Percentiles rank a stretch among this genome's conserved stretches.
Evolutionary conservation across 805 yeast species (phyloP).

Genomic region (Suhomyces sp.): DNA sequence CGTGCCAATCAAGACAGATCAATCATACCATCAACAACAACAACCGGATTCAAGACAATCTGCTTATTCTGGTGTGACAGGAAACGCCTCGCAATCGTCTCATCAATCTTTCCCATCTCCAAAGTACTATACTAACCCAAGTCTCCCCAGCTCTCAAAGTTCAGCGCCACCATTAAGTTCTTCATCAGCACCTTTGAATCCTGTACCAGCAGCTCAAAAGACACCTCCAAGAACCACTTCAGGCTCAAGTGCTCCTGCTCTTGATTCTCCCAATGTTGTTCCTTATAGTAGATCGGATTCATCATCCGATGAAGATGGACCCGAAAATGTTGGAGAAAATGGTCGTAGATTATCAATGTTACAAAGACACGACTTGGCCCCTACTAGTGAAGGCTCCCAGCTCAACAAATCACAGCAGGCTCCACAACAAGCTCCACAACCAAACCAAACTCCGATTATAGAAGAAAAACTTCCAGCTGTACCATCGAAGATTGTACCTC

Average conservation of each 20-base stretch:
- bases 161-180: conserved; percentile 1
- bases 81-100: background rate
- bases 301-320: conserved; percentile 31
- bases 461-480: background rate
- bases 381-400: conserved; percentile 2
- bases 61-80: background rate
- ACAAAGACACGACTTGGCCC: conserved; percentile 32
- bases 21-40: no score
- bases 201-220: background rate
- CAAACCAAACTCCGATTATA: background rate
- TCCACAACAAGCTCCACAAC: background rate
- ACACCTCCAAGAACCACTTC: background rate
- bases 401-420: background rate
- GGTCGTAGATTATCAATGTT: conserved; percentile 33
- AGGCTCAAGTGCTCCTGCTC: background rate
- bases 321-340: conserved; percentile 11
- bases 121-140: conserved; percentile 10
- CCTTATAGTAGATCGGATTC: conserved; percentile 29
- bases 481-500: background rate
- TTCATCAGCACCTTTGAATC: background rate
- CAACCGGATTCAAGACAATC: background rate
- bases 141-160: background rate
- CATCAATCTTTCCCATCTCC: conserved; percentile 7
- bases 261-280: conserved; percentile 37
- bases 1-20: background rate